Conservation (phyloP, 1,284 basidiomycete species). For the Anthracocystis panici-leucophaei region DNA sequence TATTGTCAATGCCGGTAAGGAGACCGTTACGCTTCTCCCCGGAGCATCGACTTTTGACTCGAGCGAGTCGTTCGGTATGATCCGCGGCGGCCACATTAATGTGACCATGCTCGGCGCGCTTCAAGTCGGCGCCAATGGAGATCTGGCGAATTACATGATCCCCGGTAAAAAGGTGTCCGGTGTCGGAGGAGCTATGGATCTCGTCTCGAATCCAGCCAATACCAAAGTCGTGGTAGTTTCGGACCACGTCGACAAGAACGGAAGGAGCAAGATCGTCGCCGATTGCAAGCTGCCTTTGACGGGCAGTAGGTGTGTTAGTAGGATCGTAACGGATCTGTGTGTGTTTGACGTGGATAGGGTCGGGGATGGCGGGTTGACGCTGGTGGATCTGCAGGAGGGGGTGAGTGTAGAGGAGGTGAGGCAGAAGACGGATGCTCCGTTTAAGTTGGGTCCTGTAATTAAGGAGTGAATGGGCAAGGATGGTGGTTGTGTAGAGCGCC, state of each 20-base stretch:
- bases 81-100: conserved; percentile 91
- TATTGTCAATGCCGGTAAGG: conserved; percentile 82
- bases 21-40: conserved; percentile 82
- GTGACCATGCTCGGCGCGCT: conserved; percentile 92
- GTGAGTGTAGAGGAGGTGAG: conserved; percentile 85
- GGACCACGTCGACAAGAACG: conserved; percentile 91
- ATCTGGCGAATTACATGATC: conserved; percentile 98
- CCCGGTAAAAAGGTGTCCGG: conserved; percentile 83
- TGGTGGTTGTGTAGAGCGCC: no score
- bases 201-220: conserved; percentile 53
- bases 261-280: conserved; percentile 85
- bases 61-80: conserved; percentile 92
- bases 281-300: conserved; percentile 87
- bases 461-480: conserved; percentile 5
- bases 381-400: conserved; percentile 86
- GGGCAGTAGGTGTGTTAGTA: conserved; percentile 84
- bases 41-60: conserved; percentile 94
- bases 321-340: conserved; percentile 88
- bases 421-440: conserved; percentile 85
- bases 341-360: conserved; percentile 88
- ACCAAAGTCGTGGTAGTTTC: conserved; percentile 78
- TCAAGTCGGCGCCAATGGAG: conserved; percentile 92
- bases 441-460: conserved; percentile 70
- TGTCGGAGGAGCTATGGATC: conserved; percentile 95
- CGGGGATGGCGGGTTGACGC: conserved; percentile 76